Conservation (phyloP, 2,329 filamentous ascomycete genomes). For the Colletotrichum viniferum region DNA sequence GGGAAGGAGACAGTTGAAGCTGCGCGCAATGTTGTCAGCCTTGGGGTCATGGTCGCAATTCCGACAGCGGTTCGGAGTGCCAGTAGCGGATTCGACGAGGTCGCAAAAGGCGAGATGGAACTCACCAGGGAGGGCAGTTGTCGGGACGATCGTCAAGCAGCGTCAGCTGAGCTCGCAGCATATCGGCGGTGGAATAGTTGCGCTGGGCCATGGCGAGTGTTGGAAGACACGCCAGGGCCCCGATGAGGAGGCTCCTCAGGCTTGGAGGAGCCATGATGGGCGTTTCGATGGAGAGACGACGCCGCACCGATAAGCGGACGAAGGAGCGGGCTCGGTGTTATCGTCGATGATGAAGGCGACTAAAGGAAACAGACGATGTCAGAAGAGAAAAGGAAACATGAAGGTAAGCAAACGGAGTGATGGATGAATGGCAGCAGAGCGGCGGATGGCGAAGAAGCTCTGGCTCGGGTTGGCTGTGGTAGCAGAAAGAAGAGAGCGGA, state of each 20-base stretch:
- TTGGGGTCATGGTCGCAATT: background rate
- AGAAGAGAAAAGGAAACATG: background rate
- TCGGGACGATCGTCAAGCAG: constrained; percentile 75
- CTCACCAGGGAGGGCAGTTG: constrained; percentile 79
- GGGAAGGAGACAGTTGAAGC: constrained; percentile 97
- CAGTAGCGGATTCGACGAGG: constrained; percentile 24
- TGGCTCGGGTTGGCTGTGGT: background rate
- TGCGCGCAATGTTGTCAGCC: constrained; percentile 41
- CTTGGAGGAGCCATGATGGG: constrained; percentile 42
- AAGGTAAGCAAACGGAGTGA: background rate
- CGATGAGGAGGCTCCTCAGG: constrained; percentile 41
- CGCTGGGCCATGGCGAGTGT: constrained; percentile 42
- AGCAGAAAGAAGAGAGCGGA: background rate
- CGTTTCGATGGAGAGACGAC: background rate
- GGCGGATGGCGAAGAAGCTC: constrained; percentile 6
- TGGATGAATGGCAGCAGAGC: background rate
- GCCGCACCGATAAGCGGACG: background rate
- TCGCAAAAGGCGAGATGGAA: constrained; percentile 4
- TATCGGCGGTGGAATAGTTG: constrained; percentile 63
- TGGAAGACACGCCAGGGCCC: constrained; percentile 44
- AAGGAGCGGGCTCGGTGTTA: background rate
- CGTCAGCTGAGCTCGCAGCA: constrained; percentile 68
- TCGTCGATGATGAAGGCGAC: background rate
- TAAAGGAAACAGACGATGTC: background rate
- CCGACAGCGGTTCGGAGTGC: background rate